A percentile compares a stretch with the other conserved stretches of the same genome.
These are phyloP conservation scores for Zangia roseola DNA, from an alignment of 768 basidiomycete species.

Conservation along the genomic window DNA sequence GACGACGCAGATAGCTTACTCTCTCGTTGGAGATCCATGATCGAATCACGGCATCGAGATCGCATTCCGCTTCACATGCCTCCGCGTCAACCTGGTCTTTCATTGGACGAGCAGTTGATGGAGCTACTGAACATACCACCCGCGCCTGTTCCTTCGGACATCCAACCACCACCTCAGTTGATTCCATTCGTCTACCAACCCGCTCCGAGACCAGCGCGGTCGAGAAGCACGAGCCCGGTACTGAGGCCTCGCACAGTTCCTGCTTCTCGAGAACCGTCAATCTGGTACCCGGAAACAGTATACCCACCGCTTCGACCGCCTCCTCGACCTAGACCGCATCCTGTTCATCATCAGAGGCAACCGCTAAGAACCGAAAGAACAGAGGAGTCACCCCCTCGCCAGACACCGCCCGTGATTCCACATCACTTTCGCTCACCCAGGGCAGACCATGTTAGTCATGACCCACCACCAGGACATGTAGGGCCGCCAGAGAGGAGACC, in stretches of 20 bases:
- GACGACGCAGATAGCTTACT: slow-evolving; percentile 26
- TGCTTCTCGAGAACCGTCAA: slow-evolving; percentile 22
- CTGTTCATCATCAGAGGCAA: neutral
- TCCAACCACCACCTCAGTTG: slow-evolving; percentile 51
- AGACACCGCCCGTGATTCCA: slow-evolving; percentile 5
- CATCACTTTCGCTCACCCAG: slow-evolving; percentile 7
- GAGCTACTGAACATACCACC: slow-evolving; percentile 55
- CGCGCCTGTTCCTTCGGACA: slow-evolving; percentile 37
- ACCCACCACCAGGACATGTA: slow-evolving; percentile 11
- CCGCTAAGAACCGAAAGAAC: neutral
- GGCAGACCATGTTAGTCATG: neutral
- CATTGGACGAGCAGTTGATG: slow-evolving; percentile 59
- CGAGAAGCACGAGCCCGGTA: slow-evolving; percentile 42
- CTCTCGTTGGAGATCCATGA: slow-evolving; percentile 27
- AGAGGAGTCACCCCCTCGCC: neutral
- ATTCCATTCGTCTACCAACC: slow-evolving; percentile 57
- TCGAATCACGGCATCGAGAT: slow-evolving; percentile 26
- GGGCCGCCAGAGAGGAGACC: slow-evolving; percentile 23
- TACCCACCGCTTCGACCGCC: slow-evolving; percentile 13
- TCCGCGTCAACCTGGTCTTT: slow-evolving; percentile 43
- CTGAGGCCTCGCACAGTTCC: slow-evolving; percentile 26
- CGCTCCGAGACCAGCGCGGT: slow-evolving; percentile 36
- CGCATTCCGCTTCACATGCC: slow-evolving; percentile 44
- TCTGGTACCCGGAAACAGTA: slow-evolving; percentile 20
- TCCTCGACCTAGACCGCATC: slow-evolving; percentile 5